Percentiles rank a stretch among this genome's conserved stretches.
Conservation (phyloP, 208 protist species). For the Trypanosoma cruzi region DNA sequence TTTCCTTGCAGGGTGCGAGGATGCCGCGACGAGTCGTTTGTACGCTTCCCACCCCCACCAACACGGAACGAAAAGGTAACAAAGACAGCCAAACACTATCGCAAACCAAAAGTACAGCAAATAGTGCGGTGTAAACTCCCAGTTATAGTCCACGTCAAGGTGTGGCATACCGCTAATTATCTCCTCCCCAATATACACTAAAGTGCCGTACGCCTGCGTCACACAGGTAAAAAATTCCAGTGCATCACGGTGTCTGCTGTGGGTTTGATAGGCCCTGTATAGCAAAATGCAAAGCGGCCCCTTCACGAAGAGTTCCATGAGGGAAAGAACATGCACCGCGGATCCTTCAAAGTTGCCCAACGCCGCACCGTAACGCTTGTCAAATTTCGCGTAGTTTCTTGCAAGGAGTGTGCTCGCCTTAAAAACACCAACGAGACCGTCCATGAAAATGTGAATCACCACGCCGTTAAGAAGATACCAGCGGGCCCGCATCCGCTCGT, state of each 20-base stretch:
- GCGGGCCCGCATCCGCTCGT: slow-evolving; percentile 57
- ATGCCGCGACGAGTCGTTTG: slow-evolving; percentile 38
- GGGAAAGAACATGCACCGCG: slow-evolving; percentile 63
- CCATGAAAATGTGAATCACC: slow-evolving; percentile 76
- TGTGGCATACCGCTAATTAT: slow-evolving; percentile 55
- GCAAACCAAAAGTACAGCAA: slow-evolving; percentile 20
- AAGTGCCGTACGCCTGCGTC: slow-evolving; percentile 68
- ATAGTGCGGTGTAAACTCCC: slow-evolving; percentile 14
- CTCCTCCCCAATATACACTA: slow-evolving; percentile 70
- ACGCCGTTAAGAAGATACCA: slow-evolving; percentile 85
- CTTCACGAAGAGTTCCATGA: slow-evolving; percentile 62
- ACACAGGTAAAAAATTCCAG: slow-evolving; percentile 75
- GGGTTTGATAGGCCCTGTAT: slow-evolving; percentile 58
- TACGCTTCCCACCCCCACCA: slow-evolving; percentile 57
- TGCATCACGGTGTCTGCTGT: slow-evolving; percentile 53
- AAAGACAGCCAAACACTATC: slow-evolving; percentile 17
- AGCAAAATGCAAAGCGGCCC: slow-evolving; percentile 70
- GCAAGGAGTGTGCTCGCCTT: slow-evolving; percentile 57
- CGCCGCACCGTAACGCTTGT: slow-evolving; percentile 53
- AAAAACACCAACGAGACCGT: slow-evolving; percentile 70
- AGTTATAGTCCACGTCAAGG: slow-evolving; percentile 43
- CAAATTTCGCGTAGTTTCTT: slow-evolving; percentile 70
- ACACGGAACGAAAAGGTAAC: slow-evolving; percentile 52
- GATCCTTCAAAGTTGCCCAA: slow-evolving; percentile 49
- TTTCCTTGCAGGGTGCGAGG: not conserved